Conservation (phyloP, 1,284 basidiomycete genomes). For the Tetrapyrgos nigripes region DNA sequence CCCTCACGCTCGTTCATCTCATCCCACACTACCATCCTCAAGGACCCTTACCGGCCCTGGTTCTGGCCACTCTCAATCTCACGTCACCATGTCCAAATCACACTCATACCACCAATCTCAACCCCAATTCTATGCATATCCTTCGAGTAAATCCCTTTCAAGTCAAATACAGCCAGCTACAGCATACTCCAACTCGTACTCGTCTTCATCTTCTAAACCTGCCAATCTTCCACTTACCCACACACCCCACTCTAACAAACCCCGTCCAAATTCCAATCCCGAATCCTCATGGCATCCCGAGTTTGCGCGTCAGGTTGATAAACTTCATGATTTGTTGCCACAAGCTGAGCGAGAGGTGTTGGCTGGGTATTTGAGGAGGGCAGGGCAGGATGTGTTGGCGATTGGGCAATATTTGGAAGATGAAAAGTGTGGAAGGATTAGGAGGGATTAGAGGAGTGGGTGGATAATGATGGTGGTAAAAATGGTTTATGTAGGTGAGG, state of each 20-base stretch:
- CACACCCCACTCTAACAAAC: not conserved
- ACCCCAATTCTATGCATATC: too few species aligned
- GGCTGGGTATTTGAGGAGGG: conserved; percentile 72
- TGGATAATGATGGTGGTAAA: not conserved
- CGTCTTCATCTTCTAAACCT: conserved; percentile 19
- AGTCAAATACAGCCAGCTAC: too few species aligned
- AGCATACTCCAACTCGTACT: conserved; percentile 35
- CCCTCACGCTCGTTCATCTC: too few species aligned
- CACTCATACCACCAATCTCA: too few species aligned
- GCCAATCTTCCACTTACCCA: too few species aligned
- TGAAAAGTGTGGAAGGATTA: conserved; percentile 77
- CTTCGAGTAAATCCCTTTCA: too few species aligned
- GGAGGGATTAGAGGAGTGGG: conserved; percentile 37
- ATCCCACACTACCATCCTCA: too few species aligned
- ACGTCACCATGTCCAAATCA: too few species aligned
- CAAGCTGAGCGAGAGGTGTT: conserved; percentile 75
- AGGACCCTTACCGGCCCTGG: too few species aligned
- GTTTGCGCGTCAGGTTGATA: conserved; percentile 72
- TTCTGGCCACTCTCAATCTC: too few species aligned
- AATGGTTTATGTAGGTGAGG: not conserved
- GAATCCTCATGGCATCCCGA: conserved; percentile 49
- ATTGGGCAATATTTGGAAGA: conserved; percentile 90
- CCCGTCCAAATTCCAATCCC: conserved; percentile 14
- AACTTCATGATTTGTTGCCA: conserved; percentile 77
- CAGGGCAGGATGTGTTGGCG: conserved; percentile 82